Evolutionary conservation across 179 eudicot genomes (phyloP).

Genomic region (Silene coronaria): DNA sequence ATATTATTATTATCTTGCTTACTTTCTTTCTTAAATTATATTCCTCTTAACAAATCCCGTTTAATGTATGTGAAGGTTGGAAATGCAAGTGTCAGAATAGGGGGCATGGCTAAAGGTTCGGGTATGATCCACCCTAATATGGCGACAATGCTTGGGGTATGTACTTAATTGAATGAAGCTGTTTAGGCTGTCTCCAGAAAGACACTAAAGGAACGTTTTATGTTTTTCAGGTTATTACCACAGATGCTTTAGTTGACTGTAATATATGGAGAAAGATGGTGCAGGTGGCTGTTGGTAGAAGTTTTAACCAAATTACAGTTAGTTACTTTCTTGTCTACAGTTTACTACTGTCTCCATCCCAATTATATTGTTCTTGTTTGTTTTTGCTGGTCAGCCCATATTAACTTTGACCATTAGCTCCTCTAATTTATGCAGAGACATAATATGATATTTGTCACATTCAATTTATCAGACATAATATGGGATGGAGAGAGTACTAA

Average conservation of each 20-base stretch:
- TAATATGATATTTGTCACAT: too few relatives aligned
- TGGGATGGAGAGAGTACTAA: too few relatives aligned
- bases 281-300: constrained; percentile 73
- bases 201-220: constrained; percentile 1
- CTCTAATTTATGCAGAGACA: too few relatives aligned
- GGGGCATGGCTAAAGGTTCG: constrained; percentile 99
- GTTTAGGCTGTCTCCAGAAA: not conserved
- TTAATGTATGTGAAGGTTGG: constrained; percentile 48
- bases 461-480: too few relatives aligned
- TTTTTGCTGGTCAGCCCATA: not conserved
- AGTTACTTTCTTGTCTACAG: constrained; percentile 27
- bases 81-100: constrained; percentile 56
- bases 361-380: too few relatives aligned
- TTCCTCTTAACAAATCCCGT: constrained; percentile 2
- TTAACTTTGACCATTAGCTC: not conserved
- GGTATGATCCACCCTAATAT: constrained; percentile 99
- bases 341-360: not conserved
- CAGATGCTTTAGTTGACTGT: constrained; percentile 75
- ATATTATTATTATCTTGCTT: not conserved
- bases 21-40: not conserved
- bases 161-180: constrained; percentile 25
- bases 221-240: constrained; percentile 73
- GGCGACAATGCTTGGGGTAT: constrained; percentile 99
- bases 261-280: constrained; percentile 95
- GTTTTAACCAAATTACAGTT: constrained; percentile 96